A percentile compares a stretch with the other conserved stretches of the same genome.
These are phyloP conservation scores for Phytopythium cucurbitacearum DNA, from an alignment of 352 stramenopile species.

Conservation along the genomic window DNA sequence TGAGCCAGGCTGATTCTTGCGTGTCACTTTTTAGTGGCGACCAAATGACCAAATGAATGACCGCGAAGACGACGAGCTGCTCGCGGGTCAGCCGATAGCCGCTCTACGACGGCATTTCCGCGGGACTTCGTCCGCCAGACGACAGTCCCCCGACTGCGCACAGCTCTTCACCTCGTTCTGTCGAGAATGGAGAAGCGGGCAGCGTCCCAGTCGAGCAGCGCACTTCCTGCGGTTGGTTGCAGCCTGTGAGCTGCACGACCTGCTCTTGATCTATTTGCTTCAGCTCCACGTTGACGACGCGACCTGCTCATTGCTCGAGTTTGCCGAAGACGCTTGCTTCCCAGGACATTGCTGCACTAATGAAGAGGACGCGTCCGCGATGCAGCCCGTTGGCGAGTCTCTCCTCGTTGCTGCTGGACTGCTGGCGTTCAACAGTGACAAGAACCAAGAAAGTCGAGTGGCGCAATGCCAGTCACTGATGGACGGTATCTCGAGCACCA, in stretches of 20 bases:
- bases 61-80: too few species aligned
- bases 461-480: too few species aligned
- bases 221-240: slow-evolving; percentile 20
- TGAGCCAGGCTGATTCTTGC: too few species aligned
- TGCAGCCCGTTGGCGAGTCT: slow-evolving; percentile 8
- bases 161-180: slow-evolving; percentile 15
- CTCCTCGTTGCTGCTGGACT: slow-evolving; percentile 8
- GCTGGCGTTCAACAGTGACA: slow-evolving; percentile 14
- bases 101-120: too few species aligned
- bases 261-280: slow-evolving; percentile 28
- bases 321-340: slow-evolving; percentile 3
- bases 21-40: too few species aligned
- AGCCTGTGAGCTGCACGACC: slow-evolving; percentile 18
- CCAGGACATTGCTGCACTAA: not conserved
- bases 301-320: slow-evolving; percentile 7
- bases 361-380: not conserved
- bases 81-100: too few species aligned
- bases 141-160: not conserved
- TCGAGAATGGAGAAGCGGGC: slow-evolving; percentile 11
- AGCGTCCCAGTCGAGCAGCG: slow-evolving; percentile 1
- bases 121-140: not conserved
- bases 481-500: too few species aligned
- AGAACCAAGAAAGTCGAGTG: not conserved
- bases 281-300: slow-evolving; percentile 27
- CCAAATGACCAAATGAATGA: too few species aligned